These are phyloP conservation scores for Saccharomycopsis sp. DNA, from an alignment of 805 yeast species.

Conservation along the genomic window DNA sequence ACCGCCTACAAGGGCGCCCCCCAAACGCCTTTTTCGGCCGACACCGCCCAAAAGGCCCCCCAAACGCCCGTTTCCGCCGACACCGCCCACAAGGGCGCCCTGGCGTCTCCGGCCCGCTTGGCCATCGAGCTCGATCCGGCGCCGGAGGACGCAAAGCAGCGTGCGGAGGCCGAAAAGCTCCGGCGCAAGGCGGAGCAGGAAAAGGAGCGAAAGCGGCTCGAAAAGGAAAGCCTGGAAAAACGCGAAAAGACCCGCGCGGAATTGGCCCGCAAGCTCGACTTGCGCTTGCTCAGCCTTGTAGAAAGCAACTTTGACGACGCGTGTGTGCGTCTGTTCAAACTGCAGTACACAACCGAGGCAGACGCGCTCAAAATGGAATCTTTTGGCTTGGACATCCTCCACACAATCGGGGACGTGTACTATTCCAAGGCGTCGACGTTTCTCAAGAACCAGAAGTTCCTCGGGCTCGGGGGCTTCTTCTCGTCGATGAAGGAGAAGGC, in stretches of 20 bases:
- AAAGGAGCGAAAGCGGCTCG: slow-evolving; percentile 55
- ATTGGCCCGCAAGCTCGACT: slow-evolving; percentile 51
- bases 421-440: slow-evolving; percentile 57
- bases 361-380: slow-evolving; percentile 76
- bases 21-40: neutral
- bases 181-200: slow-evolving; percentile 34
- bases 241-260: slow-evolving; percentile 59
- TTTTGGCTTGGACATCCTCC: slow-evolving; percentile 76
- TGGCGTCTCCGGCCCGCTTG: neutral
- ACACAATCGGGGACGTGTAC: slow-evolving; percentile 66
- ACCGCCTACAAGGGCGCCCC: neutral
- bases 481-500: slow-evolving; percentile 68
- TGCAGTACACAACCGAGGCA: slow-evolving; percentile 72
- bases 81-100: no score
- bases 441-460: slow-evolving; percentile 50
- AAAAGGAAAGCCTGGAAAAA: slow-evolving; percentile 67
- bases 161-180: slow-evolving; percentile 22
- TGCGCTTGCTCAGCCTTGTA: slow-evolving; percentile 46
- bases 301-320: slow-evolving; percentile 60
- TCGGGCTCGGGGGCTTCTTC: slow-evolving; percentile 68
- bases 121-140: neutral
- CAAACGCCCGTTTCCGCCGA: no score
- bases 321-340: slow-evolving; percentile 54
- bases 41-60: neutral
- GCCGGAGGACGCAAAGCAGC: neutral